Evolutionary conservation across 371 early-diverging fungal genomes (phyloP).

Genomic region (Phascolomyces articulosus): DNA sequence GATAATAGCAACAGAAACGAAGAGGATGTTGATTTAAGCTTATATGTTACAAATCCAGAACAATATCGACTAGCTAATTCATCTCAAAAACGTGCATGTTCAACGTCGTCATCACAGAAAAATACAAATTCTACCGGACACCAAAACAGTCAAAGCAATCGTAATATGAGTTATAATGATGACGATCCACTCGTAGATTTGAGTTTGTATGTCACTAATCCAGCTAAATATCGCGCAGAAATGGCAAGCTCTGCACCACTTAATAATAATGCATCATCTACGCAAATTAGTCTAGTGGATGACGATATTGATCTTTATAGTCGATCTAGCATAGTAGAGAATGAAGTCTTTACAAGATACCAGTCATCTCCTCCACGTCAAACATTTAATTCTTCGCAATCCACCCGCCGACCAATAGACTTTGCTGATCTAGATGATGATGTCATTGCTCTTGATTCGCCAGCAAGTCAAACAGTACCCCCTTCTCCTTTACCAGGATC

Average conservation of each 20-base stretch:
- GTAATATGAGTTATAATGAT: background rate
- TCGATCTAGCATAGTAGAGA: background rate
- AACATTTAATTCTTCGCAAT: background rate
- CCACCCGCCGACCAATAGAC: background rate
- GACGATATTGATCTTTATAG: constrained; percentile 1
- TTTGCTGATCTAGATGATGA: background rate
- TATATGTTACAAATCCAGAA: constrained; percentile 18
- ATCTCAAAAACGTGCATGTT: too few species aligned
- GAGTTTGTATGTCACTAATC: constrained; percentile 18
- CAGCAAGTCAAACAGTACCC: background rate
- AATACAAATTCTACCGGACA: background rate
- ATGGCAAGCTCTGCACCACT: background rate
- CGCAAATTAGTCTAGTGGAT: background rate
- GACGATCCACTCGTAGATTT: constrained; percentile 18
- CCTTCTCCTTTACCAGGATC: background rate
- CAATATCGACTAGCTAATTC: background rate
- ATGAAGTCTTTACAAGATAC: background rate
- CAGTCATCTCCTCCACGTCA: background rate
- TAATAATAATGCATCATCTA: background rate
- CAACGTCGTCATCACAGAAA: too few species aligned
- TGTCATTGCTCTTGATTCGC: background rate
- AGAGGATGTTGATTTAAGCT: constrained; percentile 19
- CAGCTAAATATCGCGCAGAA: background rate
- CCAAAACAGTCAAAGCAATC: background rate
- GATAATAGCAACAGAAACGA: background rate